These are phyloP conservation scores for Annulohypoxylon moriforme DNA, from an alignment of 495 filamentous ascomycete species.

Conservation along the genomic window DNA sequence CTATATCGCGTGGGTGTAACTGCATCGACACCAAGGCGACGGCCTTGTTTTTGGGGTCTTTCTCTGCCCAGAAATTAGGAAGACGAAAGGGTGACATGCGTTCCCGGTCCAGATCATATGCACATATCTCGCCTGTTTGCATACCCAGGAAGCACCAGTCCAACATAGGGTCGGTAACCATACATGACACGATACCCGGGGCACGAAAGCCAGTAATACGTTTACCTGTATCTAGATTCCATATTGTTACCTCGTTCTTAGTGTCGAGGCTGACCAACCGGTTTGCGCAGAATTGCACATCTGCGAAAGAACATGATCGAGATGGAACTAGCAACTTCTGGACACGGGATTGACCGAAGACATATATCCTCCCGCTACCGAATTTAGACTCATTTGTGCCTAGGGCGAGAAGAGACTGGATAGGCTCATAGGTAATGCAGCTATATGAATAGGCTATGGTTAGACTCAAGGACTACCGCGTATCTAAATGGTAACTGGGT, in stretches of 20 bases:
- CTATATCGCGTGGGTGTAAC: conserved; percentile 91
- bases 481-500: not conserved
- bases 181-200: conserved; percentile 73
- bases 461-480: conserved; percentile 9
- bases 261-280: conserved; percentile 85
- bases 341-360: conserved; percentile 88
- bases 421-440: conserved; percentile 86
- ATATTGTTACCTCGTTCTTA: conserved; percentile 84
- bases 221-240: conserved; percentile 72
- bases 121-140: conserved; percentile 81
- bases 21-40: conserved; percentile 71
- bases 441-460: conserved; percentile 51
- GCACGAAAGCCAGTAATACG: conserved; percentile 73
- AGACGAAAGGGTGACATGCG: conserved; percentile 78
- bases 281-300: conserved; percentile 67
- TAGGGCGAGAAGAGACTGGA: conserved; percentile 93
- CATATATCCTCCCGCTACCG: conserved; percentile 83
- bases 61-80: conserved; percentile 83
- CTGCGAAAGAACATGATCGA: conserved; percentile 50
- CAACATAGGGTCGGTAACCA: conserved; percentile 84
- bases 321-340: conserved; percentile 79
- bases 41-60: conserved; percentile 57
- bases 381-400: conserved; percentile 86
- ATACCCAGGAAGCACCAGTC: conserved; percentile 90
- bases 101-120: conserved; percentile 90